These are phyloP conservation scores for Saccharomycopsis vini DNA, from an alignment of 805 yeast genomes.

Conservation along the genomic window DNA sequence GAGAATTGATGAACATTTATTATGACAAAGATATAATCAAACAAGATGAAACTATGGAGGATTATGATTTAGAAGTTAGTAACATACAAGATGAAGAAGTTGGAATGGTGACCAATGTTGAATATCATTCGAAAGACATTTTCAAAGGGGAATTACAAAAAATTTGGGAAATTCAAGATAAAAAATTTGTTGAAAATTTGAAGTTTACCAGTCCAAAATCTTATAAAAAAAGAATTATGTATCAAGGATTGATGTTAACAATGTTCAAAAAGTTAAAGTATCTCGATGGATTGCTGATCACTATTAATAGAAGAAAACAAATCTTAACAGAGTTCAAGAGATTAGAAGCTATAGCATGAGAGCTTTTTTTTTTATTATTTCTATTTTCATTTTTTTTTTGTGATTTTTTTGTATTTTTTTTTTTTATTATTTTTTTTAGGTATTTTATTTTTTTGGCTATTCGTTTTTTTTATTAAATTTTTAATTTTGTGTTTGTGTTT, in stretches of 20 bases:
- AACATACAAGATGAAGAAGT: slow-evolving; percentile 1
- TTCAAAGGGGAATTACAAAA: slow-evolving; percentile 15
- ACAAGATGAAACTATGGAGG: slow-evolving; percentile 17
- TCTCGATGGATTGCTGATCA: slow-evolving; percentile 16
- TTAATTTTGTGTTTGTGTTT: too few relatives aligned
- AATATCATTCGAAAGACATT: slow-evolving; percentile 2
- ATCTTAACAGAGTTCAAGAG: slow-evolving; percentile 13
- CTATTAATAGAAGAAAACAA: slow-evolving; percentile 5
- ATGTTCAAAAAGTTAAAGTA: slow-evolving; percentile 13
- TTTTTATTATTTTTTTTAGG: too few relatives aligned
- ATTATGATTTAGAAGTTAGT: slow-evolving; percentile 13
- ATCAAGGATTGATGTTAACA: slow-evolving; percentile 15
- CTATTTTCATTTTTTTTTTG: too few relatives aligned
- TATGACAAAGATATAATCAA: slow-evolving; percentile 9
- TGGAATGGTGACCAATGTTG: neutral
- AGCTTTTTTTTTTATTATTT: neutral
- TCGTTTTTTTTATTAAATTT: too few relatives aligned
- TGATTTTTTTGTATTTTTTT: neutral
- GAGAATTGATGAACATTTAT: slow-evolving; percentile 8
- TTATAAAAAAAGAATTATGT: slow-evolving; percentile 17
- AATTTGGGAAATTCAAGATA: slow-evolving; percentile 13
- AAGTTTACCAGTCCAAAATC: slow-evolving; percentile 6
- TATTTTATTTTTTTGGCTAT: too few relatives aligned
- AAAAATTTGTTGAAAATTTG: slow-evolving; percentile 11
- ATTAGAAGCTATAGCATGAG: neutral